A percentile compares a stretch with the other conserved stretches of the same genome.
Conservation (phyloP, 2,329 filamentous ascomycete genomes). For the Onygenales sp. region DNA sequence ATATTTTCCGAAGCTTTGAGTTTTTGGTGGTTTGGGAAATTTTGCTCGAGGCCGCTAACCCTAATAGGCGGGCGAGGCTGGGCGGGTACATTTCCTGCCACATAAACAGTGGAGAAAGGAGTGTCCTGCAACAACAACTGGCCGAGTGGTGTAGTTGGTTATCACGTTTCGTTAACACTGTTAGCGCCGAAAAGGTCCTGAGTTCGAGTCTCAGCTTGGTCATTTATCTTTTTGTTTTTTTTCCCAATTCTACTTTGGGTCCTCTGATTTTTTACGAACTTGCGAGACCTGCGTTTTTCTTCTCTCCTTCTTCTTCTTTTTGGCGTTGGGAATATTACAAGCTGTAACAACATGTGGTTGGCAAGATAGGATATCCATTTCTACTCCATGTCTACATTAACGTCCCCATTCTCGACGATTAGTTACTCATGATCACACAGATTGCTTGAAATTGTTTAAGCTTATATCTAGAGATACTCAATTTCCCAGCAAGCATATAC, state of each 20-base stretch:
- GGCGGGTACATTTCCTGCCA: too few relatives aligned
- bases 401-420: too few relatives aligned
- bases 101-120: background rate
- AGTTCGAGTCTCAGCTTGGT: constrained; percentile 10
- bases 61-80: background rate
- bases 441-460: too few relatives aligned
- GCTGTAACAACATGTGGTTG: too few relatives aligned
- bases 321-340: too few relatives aligned
- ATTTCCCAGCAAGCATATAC: too few relatives aligned
- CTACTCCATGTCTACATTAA: too few relatives aligned
- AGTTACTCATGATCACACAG: too few relatives aligned
- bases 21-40: background rate
- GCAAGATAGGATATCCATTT: too few relatives aligned
- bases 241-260: background rate
- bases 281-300: too few relatives aligned
- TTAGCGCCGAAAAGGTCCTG: constrained; percentile 9
- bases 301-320: too few relatives aligned
- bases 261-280: background rate
- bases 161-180: constrained; percentile 3
- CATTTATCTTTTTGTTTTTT: constrained; percentile 2
- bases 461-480: too few relatives aligned
- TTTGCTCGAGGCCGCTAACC: background rate
- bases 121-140: background rate
- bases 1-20: background rate
- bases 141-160: constrained; percentile 3